Conservation (phyloP, 192 early-diverging fungal genomes). For the Backusella westeae region DNA sequence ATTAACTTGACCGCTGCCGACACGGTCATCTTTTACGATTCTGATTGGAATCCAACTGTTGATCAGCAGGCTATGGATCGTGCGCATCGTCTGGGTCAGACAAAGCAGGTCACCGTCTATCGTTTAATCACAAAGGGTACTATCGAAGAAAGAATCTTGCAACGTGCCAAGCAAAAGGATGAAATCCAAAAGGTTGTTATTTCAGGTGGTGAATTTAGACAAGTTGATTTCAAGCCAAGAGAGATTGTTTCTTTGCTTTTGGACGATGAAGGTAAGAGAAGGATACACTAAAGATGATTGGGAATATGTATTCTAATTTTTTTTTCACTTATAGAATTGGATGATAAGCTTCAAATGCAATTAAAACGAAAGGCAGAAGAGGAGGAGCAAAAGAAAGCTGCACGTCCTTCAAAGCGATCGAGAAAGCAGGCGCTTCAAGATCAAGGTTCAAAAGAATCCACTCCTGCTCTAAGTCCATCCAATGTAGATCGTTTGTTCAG, state of each 20-base stretch:
- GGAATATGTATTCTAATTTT: neutral
- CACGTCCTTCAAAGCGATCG: conserved; percentile 22
- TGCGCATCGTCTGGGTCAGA: conserved; percentile 83
- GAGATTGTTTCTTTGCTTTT: conserved; percentile 86
- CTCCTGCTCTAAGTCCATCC: conserved; percentile 22
- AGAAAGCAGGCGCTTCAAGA: conserved; percentile 11
- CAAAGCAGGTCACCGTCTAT: conserved; percentile 82
- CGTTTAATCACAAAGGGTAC: conserved; percentile 79
- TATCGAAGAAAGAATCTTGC: conserved; percentile 79
- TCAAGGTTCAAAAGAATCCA: neutral
- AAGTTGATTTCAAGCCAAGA: conserved; percentile 84
- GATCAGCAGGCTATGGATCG: conserved; percentile 94
- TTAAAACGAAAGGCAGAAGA: conserved; percentile 55
- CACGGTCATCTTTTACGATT: conserved; percentile 86
- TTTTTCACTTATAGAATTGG: conserved; percentile 38
- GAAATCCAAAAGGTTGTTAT: conserved; percentile 94
- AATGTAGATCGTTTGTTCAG: conserved; percentile 23
- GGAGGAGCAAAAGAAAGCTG: conserved; percentile 36
- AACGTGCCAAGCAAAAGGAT: conserved; percentile 85
- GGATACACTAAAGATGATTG: neutral
- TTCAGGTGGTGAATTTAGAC: conserved; percentile 83
- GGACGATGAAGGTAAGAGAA: conserved; percentile 60
- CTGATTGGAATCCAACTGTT: conserved; percentile 89
- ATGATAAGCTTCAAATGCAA: conserved; percentile 53
- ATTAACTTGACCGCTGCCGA: conserved; percentile 91